phyloP scores from a whole-genome alignment of 75 land plant genomes.

The Pinus albicaulis region DNA sequence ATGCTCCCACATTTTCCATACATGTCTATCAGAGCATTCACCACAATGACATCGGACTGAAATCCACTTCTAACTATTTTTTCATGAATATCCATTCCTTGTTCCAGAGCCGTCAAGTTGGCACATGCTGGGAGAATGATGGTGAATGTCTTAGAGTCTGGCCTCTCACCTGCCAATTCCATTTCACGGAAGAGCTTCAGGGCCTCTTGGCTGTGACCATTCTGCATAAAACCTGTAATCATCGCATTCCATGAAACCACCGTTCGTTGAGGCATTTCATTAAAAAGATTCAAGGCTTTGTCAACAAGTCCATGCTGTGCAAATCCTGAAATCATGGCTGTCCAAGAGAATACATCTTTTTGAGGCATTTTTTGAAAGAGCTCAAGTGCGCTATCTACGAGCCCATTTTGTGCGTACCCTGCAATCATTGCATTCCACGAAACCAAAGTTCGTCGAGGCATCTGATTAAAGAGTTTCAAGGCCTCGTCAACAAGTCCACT shows the following conservation, averaged over 20 bases:
- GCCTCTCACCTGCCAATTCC: neutral
- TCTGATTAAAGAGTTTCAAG: neutral
- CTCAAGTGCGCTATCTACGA: constrained; percentile 28
- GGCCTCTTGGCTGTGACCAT: neutral
- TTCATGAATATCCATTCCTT: neutral
- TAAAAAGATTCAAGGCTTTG: constrained; percentile 37
- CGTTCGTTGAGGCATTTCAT: constrained; percentile 26
- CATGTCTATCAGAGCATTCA: constrained; percentile 11
- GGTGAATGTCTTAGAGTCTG: neutral
- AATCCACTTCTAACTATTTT: neutral
- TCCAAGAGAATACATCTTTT: constrained; percentile 56
- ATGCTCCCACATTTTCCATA: constrained; percentile 21
- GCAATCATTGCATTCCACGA: constrained; percentile 2
- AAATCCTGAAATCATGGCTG: constrained; percentile 61
- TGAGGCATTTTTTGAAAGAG: constrained; percentile 32
- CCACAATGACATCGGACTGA: neutral
- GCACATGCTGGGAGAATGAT: neutral
- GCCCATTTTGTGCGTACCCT: constrained; percentile 26
- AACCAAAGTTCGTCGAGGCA: neutral
- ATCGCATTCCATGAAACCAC: neutral
- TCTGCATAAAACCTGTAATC: neutral
- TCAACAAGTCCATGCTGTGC: constrained; percentile 26
- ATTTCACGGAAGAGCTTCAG: neutral
- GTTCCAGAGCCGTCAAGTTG: constrained; percentile 1
- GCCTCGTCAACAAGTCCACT: neutral